Evolutionary conservation across 352 stramenopile species (phyloP).

Genomic region (Blastocystis sp.): DNA sequence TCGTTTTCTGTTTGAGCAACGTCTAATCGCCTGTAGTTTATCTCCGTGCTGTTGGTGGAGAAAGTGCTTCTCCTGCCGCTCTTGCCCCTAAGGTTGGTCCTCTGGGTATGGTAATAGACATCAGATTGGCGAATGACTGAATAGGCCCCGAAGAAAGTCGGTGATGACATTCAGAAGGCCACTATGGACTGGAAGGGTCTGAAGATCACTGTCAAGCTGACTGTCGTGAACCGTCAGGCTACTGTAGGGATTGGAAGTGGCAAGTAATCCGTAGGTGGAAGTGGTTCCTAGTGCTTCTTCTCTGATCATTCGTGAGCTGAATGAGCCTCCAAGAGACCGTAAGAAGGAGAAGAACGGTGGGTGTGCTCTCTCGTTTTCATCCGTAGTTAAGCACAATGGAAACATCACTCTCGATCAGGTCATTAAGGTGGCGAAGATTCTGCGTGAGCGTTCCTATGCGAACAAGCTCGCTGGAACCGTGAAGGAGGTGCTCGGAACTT

Average conservation of each 20-base stretch:
- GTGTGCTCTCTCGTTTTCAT: not conserved
- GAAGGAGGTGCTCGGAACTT: slow-evolving; percentile 98
- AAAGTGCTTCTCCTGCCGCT: slow-evolving; percentile 92
- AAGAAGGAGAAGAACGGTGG: slow-evolving; percentile 82
- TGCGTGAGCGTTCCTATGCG: slow-evolving; percentile 95
- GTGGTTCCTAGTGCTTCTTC: slow-evolving; percentile 94
- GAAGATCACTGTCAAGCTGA: slow-evolving; percentile 98
- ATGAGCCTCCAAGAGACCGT: slow-evolving; percentile 94
- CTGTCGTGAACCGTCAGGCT: slow-evolving; percentile 94
- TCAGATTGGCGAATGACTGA: not conserved
- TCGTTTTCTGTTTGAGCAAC: slow-evolving; percentile 67
- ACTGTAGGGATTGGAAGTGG: slow-evolving; percentile 16
- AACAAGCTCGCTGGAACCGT: slow-evolving; percentile 88
- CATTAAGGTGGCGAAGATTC: slow-evolving; percentile 93
- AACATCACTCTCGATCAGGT: slow-evolving; percentile 99
- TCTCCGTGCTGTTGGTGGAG: slow-evolving; percentile 93
- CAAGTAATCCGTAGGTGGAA: slow-evolving; percentile 67
- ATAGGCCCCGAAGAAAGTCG: slow-evolving; percentile 95
- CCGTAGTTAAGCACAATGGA: slow-evolving; percentile 91
- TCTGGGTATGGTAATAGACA: slow-evolving; percentile 80
- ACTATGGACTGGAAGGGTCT: slow-evolving; percentile 98
- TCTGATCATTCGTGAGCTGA: slow-evolving; percentile 98
- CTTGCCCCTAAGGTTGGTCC: slow-evolving; percentile 98
- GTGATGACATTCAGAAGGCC: slow-evolving; percentile 98
- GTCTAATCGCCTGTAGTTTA: slow-evolving; percentile 77